Percentiles rank a stretch among this genome's conserved stretches.
Evolutionary conservation across 306 rosid genomes (phyloP).

Genomic region (Prunus davidiana): DNA sequence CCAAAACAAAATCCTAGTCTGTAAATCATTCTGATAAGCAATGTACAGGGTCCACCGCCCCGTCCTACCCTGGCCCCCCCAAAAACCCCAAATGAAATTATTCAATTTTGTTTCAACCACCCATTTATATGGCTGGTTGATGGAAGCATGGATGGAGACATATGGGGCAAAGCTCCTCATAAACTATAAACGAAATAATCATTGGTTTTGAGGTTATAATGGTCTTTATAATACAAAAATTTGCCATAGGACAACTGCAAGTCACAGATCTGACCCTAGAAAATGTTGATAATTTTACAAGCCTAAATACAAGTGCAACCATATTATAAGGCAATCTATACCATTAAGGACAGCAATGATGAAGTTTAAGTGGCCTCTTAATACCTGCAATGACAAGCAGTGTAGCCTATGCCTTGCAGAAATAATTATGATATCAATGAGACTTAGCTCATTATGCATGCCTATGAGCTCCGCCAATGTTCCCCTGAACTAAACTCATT

Average conservation of each 20-base stretch:
- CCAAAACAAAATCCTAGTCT: not conserved
- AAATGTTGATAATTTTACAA: conserved; percentile 11
- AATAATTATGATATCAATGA: conserved; percentile 10
- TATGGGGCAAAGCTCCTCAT: not conserved
- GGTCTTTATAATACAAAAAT: conserved; percentile 4
- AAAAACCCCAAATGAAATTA: no score
- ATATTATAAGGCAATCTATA: conserved; percentile 16
- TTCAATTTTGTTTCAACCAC: not conserved
- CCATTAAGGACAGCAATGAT: conserved; percentile 10
- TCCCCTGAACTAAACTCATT: conserved; percentile 18
- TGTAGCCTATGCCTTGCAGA: not conserved
- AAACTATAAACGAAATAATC: not conserved
- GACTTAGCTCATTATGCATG: conserved; percentile 2
- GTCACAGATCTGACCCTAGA: conserved; percentile 1
- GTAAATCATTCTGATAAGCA: not conserved
- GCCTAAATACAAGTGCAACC: conserved; percentile 8
- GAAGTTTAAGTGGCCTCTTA: conserved; percentile 12
- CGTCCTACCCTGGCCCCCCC: no score
- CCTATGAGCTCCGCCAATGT: conserved; percentile 9
- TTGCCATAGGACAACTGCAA: not conserved
- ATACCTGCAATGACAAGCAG: conserved; percentile 15
- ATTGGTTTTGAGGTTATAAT: not conserved
- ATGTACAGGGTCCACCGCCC: not conserved
- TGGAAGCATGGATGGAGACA: not conserved
- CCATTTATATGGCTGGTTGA: not conserved